These are phyloP conservation scores for Xylaria sp. DNA, from an alignment of 2,329 filamentous ascomycete species.

Conservation along the genomic window DNA sequence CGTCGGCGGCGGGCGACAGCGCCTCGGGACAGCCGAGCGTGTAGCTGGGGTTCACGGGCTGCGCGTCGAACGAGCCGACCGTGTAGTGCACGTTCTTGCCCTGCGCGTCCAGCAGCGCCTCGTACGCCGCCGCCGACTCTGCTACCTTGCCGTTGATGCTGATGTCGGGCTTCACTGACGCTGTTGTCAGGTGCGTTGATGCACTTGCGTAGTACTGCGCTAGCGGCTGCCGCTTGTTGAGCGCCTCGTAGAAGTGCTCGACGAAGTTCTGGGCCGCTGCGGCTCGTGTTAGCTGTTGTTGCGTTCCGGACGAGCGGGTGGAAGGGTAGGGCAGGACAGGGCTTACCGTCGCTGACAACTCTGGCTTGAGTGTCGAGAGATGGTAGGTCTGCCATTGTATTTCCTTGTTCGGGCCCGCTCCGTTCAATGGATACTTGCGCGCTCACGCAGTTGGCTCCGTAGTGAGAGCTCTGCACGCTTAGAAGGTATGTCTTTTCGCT, in stretches of 20 bases:
- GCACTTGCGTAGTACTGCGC: constrained; percentile 72
- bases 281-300: constrained; percentile 4
- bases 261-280: constrained; percentile 74
- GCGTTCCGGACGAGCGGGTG: no score
- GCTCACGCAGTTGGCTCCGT: not conserved
- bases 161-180: constrained; percentile 68
- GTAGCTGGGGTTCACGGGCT: constrained; percentile 75
- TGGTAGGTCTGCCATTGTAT: constrained; percentile 33
- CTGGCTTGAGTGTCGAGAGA: constrained; percentile 40
- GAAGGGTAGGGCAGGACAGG: not conserved
- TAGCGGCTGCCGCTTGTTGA: constrained; percentile 67
- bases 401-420: not conserved
- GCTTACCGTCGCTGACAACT: constrained; percentile 44
- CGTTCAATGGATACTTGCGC: not conserved
- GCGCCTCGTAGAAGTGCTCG: constrained; percentile 75
- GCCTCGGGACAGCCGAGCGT: constrained; percentile 59
- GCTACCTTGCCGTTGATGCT: constrained; percentile 78
- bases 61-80: constrained; percentile 75
- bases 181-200: constrained; percentile 55
- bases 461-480: not conserved
- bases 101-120: constrained; percentile 70
- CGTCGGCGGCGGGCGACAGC: constrained; percentile 28
- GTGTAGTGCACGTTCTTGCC: constrained; percentile 64
- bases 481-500: not conserved
- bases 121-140: constrained; percentile 65